Evolutionary conservation across 805 yeast species (phyloP), one percentile per base, ranked within the genome.

Genomic region (Starmera quercuum): DNA sequence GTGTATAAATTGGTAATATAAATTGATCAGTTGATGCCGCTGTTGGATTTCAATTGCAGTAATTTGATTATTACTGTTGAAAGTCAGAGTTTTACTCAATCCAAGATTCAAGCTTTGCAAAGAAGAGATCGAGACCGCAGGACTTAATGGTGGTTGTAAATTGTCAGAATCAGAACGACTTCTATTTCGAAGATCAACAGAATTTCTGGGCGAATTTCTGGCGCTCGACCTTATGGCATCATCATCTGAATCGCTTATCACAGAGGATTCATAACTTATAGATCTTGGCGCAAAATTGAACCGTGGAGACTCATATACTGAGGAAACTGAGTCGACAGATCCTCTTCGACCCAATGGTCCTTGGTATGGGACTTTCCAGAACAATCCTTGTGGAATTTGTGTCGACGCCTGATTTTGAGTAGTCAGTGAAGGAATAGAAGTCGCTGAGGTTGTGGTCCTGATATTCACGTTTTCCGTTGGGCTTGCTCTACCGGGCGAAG

Each of bases 1-100:
- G 36, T 63, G 68, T 20, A 63, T 56, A 45, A 67, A 71, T 38
- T 66, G 72, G 41, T 71, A 72, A 44, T 44, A 74, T 35, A 56
- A 56, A 51, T 59, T 69, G 54, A 59, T 65, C 59, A 58, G 54
- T 18, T 28, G 30, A 12, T 17, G 30, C n/a, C 20, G 31, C 7
- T 31, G 29, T 12, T 34, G 40, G 15, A 25, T 8, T 10, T 25
- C 7, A 13, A 25, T 10, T 17, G 24, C 20, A 8, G 26, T 30
- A 14, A 26, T 30, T 15, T 26, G 29, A 6, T 14, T 18, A 15
- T 15, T 11, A 13, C 7, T n/a, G 13, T 35, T 24, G 15, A 37
- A 15, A 14, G 15, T 25, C 18, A 28, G 19, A 18, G 30, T 34
- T 30, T 33, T 42, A 15, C 32, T 23, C 23, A 45, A 31, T 4